Evolutionary conservation across 306 rosid genomes (phyloP), one percentile per base, ranked within the genome.

Genomic region (Dryas octopetala): DNA sequence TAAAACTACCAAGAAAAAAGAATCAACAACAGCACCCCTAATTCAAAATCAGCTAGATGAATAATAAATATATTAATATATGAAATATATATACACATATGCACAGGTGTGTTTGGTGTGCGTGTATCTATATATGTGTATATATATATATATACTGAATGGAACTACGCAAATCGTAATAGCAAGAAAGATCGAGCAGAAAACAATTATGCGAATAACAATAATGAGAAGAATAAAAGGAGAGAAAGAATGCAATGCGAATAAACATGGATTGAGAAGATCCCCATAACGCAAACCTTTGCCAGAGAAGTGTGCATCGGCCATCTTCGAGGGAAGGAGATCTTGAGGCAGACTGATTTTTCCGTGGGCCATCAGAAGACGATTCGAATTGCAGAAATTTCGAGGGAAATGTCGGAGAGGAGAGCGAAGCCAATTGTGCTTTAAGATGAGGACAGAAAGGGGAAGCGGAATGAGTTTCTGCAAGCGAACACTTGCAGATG

Each of bases 281-380:
- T 85, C 88, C 81, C 78, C 78, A 40, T 52, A 76, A 75, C 17
- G 12, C 62, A 48, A 45, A 89, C 93, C 85, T 79, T 85, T 81
- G 84, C 66, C 52, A 67, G 80, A 59, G 70, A 77, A 71, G 79
- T 74, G 76, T 10, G 76, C 80, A 76, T 87, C 95, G 11, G 82
- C 58, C 45, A 60, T 50, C 70, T 77, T 85, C 65, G 91, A 80
- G 40, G 83, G 76, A 61, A 80, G 85, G 80, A 84, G 88, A 85
- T 87, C 94, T 73, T 87, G 88, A 16, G 91, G 89, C 43, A 89
- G 88, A 85, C 83, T 83, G 76, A 83, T 63, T 72, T 85, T 83
- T 70, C 81, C 86, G 77, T 82, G 86, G 66, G 85, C 78, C 90
- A 82, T 87, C 40, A 78, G 5, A 48, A 52, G 52, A 60, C n/a